Evolutionary conservation across 192 early-diverging fungal species (phyloP), one percentile per base, ranked within the genome.

Genomic region (Phycomyces nitens): DNA sequence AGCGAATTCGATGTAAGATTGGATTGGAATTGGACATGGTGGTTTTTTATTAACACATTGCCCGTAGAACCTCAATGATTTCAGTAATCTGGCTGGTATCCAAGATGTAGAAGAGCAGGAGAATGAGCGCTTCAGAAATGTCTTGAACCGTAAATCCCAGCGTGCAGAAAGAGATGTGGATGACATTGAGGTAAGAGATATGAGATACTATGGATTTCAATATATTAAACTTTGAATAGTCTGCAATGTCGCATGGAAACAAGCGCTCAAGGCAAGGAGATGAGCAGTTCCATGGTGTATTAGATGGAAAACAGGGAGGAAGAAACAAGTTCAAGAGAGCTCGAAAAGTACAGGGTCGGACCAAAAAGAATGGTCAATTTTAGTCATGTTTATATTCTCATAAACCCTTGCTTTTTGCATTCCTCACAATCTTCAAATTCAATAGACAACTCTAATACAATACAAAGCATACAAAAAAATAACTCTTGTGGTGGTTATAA

Each of bases 1-100:
- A 85, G 94, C 73, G 95, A 97, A 78, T 94, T 97, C 77, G 81
- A 87, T 64, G 88, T 87, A 78, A 34, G 64, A 68, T 42, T 47
- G 6, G 52, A 49, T 2, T 14, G 1, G 12, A 61, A 6, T 61
- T 5, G 11, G 38, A 52, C 29, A 43, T 43, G 39, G n/a, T n/a
- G n/a, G n/a, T n/a, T n/a, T n/a, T n/a, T n/a, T 60, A 21, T 24
- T 24, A 38, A 38, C 60, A 53, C 42, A 54, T 55, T 11, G 22
- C 15, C 15, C 16, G n/a, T 54, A 82, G 79, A 80, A 84, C 58
- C 58, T 85, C 57, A 79, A 82, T 49, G 80, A 85, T 69, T 82
- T 85, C 64, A 71, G 71, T 34, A 80, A 75, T 56, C 62, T 85
- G 39, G 74, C 71, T 22, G 73, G 73, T 57, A 57, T 85, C 27